A percentile compares a stretch with the other conserved stretches of the same genome.
These are phyloP conservation scores for Mesembryanthemum crystallinum DNA, from an alignment of 148 eudicot species.

Conservation along the genomic window DNA sequence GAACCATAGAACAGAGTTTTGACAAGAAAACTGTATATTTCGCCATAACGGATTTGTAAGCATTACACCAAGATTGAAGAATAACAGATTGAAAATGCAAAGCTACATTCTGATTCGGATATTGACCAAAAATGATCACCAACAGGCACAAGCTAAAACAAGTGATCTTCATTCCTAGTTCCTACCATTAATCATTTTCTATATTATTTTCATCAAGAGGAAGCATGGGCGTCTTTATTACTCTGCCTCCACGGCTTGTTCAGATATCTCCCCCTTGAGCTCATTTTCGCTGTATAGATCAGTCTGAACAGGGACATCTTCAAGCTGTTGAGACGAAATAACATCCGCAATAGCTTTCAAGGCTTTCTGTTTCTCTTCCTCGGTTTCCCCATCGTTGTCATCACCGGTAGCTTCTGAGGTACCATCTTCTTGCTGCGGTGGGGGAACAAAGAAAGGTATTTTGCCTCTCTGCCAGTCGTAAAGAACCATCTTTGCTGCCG, in stretches of 20 bases:
- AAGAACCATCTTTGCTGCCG: slow-evolving; percentile 87
- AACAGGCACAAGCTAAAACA: too few species aligned
- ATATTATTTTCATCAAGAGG: background rate
- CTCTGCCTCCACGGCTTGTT: slow-evolving; percentile 15
- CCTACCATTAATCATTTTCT: too few species aligned
- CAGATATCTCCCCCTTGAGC: slow-evolving; percentile 48
- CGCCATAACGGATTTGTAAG: too few species aligned
- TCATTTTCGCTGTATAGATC: slow-evolving; percentile 67
- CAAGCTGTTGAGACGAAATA: slow-evolving; percentile 56
- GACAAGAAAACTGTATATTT: background rate
- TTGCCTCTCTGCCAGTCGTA: slow-evolving; percentile 96
- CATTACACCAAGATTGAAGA: too few species aligned
- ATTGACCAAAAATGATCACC: too few species aligned
- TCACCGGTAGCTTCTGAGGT: slow-evolving; percentile 27
- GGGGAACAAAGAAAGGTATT: slow-evolving; percentile 89
- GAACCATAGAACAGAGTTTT: background rate
- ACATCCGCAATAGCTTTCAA: slow-evolving; percentile 71
- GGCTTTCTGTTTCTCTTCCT: slow-evolving; percentile 44
- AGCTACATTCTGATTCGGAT: too few species aligned
- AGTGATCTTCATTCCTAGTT: too few species aligned
- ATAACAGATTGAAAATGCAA: too few species aligned
- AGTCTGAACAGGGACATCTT: slow-evolving; percentile 69
- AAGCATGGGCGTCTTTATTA: background rate
- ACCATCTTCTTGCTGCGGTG: slow-evolving; percentile 53
- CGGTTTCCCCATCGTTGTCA: slow-evolving; percentile 8